A percentile compares a stretch with the other conserved stretches of the same genome.
Conservation (phyloP, 1,284 basidiomycete species). For the Ustilago vetiveriae region DNA sequence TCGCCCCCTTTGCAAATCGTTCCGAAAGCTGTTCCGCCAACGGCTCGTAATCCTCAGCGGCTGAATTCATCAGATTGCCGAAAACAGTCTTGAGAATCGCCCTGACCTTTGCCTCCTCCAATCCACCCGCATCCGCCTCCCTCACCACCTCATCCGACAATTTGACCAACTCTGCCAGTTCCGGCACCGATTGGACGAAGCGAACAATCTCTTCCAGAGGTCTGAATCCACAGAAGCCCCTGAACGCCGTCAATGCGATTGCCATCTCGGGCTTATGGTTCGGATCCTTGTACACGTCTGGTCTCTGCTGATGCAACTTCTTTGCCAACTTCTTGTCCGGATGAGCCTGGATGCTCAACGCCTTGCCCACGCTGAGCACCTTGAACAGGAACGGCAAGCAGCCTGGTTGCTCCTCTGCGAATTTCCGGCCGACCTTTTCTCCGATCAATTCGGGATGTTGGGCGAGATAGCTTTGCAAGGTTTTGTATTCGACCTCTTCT, state of each 20-base stretch:
- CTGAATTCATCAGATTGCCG: constrained; percentile 47
- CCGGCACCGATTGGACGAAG: constrained; percentile 78
- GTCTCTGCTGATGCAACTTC: constrained; percentile 77
- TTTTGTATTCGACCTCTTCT: background rate
- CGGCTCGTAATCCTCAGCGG: constrained; percentile 3
- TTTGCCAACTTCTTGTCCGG: constrained; percentile 90
- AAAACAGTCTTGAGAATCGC: constrained; percentile 46
- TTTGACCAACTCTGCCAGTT: constrained; percentile 73
- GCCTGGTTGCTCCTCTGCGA: constrained; percentile 31
- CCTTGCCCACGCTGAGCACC: constrained; percentile 84
- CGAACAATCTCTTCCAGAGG: constrained; percentile 78
- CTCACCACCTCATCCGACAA: constrained; percentile 8
- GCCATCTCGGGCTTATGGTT: constrained; percentile 99
- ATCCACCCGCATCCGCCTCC: background rate
- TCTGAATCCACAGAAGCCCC: constrained; percentile 89
- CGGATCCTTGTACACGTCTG: constrained; percentile 89
- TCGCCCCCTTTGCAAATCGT: constrained; percentile 8
- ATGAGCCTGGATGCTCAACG: constrained; percentile 95
- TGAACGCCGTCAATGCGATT: constrained; percentile 89
- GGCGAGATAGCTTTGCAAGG: constrained; percentile 44
- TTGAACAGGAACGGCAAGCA: constrained; percentile 65
- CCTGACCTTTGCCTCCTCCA: constrained; percentile 21
- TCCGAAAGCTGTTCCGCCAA: constrained; percentile 16
- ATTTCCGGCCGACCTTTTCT: constrained; percentile 23
- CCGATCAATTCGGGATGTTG: constrained; percentile 53